Evolutionary conservation across 176 grass and related monocot species (phyloP), one percentile per base, ranked within the genome.

Genomic region (Cenchrus americanus): DNA sequence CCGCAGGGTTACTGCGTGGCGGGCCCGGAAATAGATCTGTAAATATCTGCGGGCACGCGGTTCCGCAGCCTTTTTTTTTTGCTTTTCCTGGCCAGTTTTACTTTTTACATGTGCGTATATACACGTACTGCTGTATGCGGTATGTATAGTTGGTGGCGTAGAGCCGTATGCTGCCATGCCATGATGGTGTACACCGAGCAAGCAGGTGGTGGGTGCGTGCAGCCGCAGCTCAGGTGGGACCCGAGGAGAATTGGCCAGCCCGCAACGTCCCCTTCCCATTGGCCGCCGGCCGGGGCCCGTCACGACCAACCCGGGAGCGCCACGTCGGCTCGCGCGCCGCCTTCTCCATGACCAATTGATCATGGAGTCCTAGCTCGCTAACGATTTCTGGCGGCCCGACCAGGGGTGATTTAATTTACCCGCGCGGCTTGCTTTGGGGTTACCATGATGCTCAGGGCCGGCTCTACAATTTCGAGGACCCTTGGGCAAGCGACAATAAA

Each of bases 261-360:
- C 78, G 88, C 88, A 86, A 89, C 64, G 78, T 57, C 46, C 55
- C 55, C 53, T 76, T 53, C 87, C 54, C 72, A 78, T 77, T 85
- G 88, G 78, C 65, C 34, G 17, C 65, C 34, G 17, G 0, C 8
- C 52, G 70, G 70, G 19, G 2, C 64, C 88, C 30, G 5, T 14
- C 1, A 1, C 24, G 10, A 82, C 78, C 88, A 90, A 82, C 78
- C 49, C 21, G 41, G 10, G 1, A 6, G 6, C 27, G 49, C 88
- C 83, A 90, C 73, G 8, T 83, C 15, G 41, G 21, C 15, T 8
- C 27, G 55, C 4, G 47, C 77, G 26, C 62, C 66, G 42, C 6
- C 42, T 0, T 30, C 27, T 30, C 27, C 27, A 30, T 30, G 27
- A 30, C 27, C 27, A n/a, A n/a, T n/a, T n/a, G n/a, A n/a, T n/a